These are phyloP conservation scores for Fusarium euwallaceae DNA, from an alignment of 2,329 filamentous ascomycete species.

Conservation along the genomic window DNA sequence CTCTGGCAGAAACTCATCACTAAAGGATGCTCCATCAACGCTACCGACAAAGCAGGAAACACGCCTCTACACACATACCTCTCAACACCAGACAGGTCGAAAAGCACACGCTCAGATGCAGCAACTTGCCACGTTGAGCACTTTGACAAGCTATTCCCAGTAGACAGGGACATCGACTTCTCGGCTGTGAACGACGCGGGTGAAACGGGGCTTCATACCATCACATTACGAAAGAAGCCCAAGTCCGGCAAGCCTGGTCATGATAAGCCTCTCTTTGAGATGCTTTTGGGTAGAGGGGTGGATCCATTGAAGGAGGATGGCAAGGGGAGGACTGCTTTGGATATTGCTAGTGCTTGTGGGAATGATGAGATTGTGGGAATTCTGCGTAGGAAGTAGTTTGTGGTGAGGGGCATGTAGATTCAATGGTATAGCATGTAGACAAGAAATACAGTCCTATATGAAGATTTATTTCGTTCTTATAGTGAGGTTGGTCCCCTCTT, in stretches of 20 bases:
- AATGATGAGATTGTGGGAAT: slow-evolving; percentile 36
- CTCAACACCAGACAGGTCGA: background rate
- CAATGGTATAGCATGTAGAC: background rate
- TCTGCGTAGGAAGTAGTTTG: slow-evolving; percentile 25
- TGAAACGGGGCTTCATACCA: slow-evolving; percentile 36
- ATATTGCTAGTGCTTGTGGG: slow-evolving; percentile 41
- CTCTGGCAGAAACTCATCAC: slow-evolving; percentile 24
- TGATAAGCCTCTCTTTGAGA: slow-evolving; percentile 32
- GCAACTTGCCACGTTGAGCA: slow-evolving; percentile 22
- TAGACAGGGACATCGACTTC: slow-evolving; percentile 26
- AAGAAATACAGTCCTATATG: too few species aligned
- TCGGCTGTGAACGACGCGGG: slow-evolving; percentile 25
- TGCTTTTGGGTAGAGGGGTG: slow-evolving; percentile 31
- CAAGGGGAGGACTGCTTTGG: slow-evolving; percentile 38
- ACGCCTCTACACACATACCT: slow-evolving; percentile 32
- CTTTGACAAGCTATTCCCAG: slow-evolving; percentile 30
- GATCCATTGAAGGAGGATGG: slow-evolving; percentile 41
- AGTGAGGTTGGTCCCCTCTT: too few species aligned
- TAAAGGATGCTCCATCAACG: slow-evolving; percentile 31
- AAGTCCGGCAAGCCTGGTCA: background rate
- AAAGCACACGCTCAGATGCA: fast-evolving
- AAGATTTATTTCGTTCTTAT: too few species aligned
- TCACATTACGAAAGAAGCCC: background rate
- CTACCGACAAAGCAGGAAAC: slow-evolving; percentile 24
- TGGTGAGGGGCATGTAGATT: background rate